phyloP scores from a whole-genome alignment of 371 early-diverging fungal genomes.

The Mucor mucedo region DNA sequence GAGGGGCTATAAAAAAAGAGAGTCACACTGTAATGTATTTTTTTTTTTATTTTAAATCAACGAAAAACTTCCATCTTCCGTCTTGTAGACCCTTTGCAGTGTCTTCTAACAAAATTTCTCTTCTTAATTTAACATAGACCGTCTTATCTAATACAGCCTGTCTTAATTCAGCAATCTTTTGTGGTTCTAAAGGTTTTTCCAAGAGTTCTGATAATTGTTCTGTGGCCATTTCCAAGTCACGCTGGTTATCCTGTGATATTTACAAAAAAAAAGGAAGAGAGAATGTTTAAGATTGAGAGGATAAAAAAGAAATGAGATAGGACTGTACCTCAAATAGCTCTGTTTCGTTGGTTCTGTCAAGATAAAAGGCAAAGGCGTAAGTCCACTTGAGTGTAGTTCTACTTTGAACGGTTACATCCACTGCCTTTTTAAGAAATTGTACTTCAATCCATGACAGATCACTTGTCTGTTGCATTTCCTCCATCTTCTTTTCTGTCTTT shows the following conservation, averaged over 20 bases:
- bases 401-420: slow-evolving; percentile 85
- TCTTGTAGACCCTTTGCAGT: slow-evolving; percentile 81
- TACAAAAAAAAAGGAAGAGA: neutral
- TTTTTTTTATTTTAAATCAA: slow-evolving; percentile 38
- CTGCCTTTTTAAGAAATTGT: slow-evolving; percentile 93
- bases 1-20: neutral
- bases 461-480: slow-evolving; percentile 88
- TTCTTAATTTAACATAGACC: slow-evolving; percentile 75
- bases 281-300: neutral
- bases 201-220: slow-evolving; percentile 90
- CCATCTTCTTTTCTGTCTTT: slow-evolving; percentile 95
- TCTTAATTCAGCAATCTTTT: slow-evolving; percentile 77
- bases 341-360: slow-evolving; percentile 84
- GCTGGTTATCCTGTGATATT: slow-evolving; percentile 80
- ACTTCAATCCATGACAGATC: slow-evolving; percentile 98
- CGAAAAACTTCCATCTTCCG: slow-evolving; percentile 71
- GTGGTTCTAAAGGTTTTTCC: slow-evolving; percentile 82
- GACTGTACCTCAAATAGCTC: slow-evolving; percentile 86
- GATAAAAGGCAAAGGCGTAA: slow-evolving; percentile 95
- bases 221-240: slow-evolving; percentile 94
- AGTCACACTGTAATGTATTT: neutral
- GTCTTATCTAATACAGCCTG: slow-evolving; percentile 85
- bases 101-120: slow-evolving; percentile 83
- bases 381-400: slow-evolving; percentile 96
- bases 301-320: too few relatives aligned